Evolutionary conservation across 305 asterid species (phyloP).

Genomic region (Fraxinus floribunda): DNA sequence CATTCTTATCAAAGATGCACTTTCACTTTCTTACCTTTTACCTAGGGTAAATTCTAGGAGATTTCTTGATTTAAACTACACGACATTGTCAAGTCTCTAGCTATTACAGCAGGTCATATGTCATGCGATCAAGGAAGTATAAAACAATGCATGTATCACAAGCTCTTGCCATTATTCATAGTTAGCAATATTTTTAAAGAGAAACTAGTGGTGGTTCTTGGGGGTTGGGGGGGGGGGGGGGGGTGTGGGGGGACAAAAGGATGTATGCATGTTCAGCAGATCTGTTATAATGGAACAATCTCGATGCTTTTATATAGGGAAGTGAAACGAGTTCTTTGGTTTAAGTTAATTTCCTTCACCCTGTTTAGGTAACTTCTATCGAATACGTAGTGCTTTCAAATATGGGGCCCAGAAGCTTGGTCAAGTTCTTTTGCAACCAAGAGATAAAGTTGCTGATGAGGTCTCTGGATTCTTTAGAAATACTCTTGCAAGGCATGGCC

Average conservation of each 20-base stretch:
- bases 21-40: not conserved
- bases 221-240: not conserved
- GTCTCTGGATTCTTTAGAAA: slow-evolving; percentile 47
- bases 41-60: not conserved
- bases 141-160: not conserved
- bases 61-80: not conserved
- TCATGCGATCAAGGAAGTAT: not conserved
- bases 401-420: slow-evolving; percentile 82
- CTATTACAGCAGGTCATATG: not conserved
- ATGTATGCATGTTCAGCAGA: not conserved
- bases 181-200: not conserved
- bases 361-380: slow-evolving; percentile 66
- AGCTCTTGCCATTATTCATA: not conserved
- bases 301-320: not conserved
- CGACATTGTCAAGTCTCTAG: not conserved
- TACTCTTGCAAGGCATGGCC: slow-evolving; percentile 48
- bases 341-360: slow-evolving; percentile 13
- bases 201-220: not conserved
- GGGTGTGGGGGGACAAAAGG: not conserved
- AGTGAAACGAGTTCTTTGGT: not conserved
- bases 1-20: not conserved
- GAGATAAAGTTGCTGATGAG: slow-evolving; percentile 53
- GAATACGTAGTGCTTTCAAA: slow-evolving; percentile 76
- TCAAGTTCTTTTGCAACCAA: slow-evolving; percentile 48
- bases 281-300: not conserved